These are phyloP conservation scores for Pythium scleroteichum DNA, from an alignment of 352 stramenopile species.

Conservation along the genomic window DNA sequence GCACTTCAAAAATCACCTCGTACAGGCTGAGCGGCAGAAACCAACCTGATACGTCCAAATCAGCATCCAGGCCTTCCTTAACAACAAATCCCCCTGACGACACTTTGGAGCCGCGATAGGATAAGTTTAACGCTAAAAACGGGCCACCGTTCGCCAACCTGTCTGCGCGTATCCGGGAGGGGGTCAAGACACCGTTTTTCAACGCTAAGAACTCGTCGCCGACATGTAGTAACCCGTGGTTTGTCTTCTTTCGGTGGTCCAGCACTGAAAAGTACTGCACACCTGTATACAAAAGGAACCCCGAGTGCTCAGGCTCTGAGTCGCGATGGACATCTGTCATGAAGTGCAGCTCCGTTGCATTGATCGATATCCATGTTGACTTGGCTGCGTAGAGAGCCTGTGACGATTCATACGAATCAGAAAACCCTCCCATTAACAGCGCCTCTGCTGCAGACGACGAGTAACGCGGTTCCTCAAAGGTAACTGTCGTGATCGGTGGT, in stretches of 20 bases:
- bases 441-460: slow-evolving; percentile 36
- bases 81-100: slow-evolving; percentile 50
- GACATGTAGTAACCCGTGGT: slow-evolving; percentile 77
- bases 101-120: slow-evolving; percentile 57
- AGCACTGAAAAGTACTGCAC: slow-evolving; percentile 60
- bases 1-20: slow-evolving; percentile 72
- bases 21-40: slow-evolving; percentile 72
- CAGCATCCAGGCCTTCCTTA: slow-evolving; percentile 58
- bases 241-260: slow-evolving; percentile 71
- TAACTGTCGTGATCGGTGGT: not conserved
- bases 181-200: slow-evolving; percentile 72
- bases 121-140: slow-evolving; percentile 59
- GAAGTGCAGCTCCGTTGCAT: slow-evolving; percentile 58
- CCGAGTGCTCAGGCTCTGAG: slow-evolving; percentile 56
- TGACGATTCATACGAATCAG: slow-evolving; percentile 59
- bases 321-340: slow-evolving; percentile 67
- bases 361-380: slow-evolving; percentile 76
- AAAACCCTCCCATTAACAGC: slow-evolving; percentile 70
- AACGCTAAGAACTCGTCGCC: slow-evolving; percentile 83
- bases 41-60: slow-evolving; percentile 78
- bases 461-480: slow-evolving; percentile 25
- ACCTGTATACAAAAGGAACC: slow-evolving; percentile 60
- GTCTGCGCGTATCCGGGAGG: slow-evolving; percentile 68
- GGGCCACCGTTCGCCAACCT: slow-evolving; percentile 49
- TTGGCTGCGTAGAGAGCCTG: slow-evolving; percentile 50